Conservation (phyloP, 169 alveolate species). For the Plasmodium relictum region DNA sequence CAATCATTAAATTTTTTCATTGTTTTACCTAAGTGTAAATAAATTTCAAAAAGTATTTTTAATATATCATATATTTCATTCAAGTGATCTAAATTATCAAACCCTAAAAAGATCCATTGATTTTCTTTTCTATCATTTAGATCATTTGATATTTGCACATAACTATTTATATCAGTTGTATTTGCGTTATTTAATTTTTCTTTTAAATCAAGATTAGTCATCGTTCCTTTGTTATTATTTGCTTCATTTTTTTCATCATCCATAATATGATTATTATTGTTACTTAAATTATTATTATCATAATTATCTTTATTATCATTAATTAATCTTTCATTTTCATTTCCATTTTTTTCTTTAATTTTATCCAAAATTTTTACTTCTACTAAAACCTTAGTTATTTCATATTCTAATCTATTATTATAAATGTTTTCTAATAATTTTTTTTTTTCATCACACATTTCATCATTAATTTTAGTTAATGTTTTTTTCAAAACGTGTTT, state of each 20-base stretch:
- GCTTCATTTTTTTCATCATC: neutral
- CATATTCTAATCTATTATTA: neutral
- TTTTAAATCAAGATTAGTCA: neutral
- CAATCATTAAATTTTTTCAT: slow-evolving; percentile 34
- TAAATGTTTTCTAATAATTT: neutral
- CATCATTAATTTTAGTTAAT: slow-evolving; percentile 20
- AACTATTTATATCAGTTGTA: neutral
- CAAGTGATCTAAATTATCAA: slow-evolving; percentile 43
- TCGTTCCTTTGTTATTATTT: neutral
- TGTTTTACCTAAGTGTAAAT: slow-evolving; percentile 39
- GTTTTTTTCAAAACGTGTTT: slow-evolving; percentile 44
- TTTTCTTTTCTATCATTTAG: slow-evolving; percentile 7
- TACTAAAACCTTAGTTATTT: slow-evolving; percentile 21
- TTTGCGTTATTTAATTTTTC: neutral
- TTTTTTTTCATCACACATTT: slow-evolving; percentile 9
- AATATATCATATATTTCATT: slow-evolving; percentile 49
- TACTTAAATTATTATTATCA: neutral
- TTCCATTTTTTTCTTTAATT: neutral
- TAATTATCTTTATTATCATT: neutral
- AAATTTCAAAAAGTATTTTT: slow-evolving; percentile 55
- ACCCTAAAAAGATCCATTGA: slow-evolving; percentile 67
- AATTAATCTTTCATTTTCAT: neutral
- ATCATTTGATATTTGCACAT: neutral
- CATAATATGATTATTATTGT: neutral
- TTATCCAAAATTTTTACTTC: slow-evolving; percentile 11